phyloP scores from a whole-genome alignment of 768 basidiomycete genomes.

The Suillus luteus region DNA sequence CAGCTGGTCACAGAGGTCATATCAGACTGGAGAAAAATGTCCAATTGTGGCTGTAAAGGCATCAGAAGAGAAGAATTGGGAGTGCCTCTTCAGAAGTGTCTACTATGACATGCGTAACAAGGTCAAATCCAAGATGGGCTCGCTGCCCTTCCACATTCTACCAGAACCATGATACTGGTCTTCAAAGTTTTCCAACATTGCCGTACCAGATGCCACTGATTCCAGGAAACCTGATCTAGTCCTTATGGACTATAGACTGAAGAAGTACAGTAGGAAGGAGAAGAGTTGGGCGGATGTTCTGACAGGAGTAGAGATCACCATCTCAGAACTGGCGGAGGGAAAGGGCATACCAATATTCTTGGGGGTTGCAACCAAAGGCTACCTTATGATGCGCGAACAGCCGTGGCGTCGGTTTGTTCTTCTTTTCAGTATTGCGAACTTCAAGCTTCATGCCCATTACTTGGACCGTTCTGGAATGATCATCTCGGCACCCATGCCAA shows the following conservation, averaged over 20 bases:
- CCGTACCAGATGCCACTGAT: neutral
- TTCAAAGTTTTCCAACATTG: neutral
- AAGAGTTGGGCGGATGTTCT: neutral
- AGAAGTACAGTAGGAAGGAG: neutral
- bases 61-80: neutral
- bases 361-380: neutral
- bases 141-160: neutral
- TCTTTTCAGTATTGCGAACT: neutral
- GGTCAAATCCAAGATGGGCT: neutral
- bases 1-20: neutral
- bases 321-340: neutral
- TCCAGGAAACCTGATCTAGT: neutral
- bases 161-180: neutral
- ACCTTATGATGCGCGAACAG: neutral
- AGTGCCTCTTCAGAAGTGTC: neutral
- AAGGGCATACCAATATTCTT: neutral
- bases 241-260: neutral
- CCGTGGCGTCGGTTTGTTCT: neutral
- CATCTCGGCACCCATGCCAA: neutral
- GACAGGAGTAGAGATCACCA: slow-evolving; percentile 6
- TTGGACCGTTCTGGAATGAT: neutral
- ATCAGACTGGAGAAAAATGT: neutral
- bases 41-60: neutral
- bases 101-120: neutral
- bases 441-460: neutral